These are phyloP conservation scores for Hirsutella minnesotensis DNA, from an alignment of 2,329 filamentous ascomycete genomes.

Conservation along the genomic window DNA sequence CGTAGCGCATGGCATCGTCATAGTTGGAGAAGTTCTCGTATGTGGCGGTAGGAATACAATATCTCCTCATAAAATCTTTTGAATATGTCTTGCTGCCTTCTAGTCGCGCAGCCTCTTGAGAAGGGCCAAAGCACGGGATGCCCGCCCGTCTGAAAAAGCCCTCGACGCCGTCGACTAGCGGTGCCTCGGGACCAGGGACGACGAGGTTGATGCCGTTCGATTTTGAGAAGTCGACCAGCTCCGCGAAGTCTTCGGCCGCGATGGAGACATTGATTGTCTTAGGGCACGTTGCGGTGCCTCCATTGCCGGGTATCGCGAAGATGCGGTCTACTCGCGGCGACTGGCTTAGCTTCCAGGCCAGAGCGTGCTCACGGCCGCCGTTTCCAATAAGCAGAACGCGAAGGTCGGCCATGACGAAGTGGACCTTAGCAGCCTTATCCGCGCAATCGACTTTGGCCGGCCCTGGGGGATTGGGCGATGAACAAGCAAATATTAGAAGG, in stretches of 20 bases:
- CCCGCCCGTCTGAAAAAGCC: conserved; percentile 65
- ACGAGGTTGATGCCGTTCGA: conserved; percentile 68
- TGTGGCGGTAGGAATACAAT: conserved; percentile 79
- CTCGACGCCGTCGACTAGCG: conserved; percentile 84
- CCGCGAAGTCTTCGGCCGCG: conserved; percentile 64
- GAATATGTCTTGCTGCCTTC: conserved; percentile 96
- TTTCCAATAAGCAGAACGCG: conserved; percentile 82
- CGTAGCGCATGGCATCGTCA: conserved; percentile 58
- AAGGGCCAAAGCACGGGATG: conserved; percentile 78
- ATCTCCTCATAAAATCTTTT: conserved; percentile 93
- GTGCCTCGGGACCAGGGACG: conserved; percentile 82
- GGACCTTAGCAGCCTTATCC: too few species aligned
- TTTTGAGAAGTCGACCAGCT: conserved; percentile 63
- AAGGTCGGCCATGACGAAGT: conserved; percentile 26
- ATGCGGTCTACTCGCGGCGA: conserved; percentile 70
- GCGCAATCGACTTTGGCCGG: too few species aligned
- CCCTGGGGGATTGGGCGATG: too few species aligned
- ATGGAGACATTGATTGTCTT: conserved; percentile 67
- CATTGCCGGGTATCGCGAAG: conserved; percentile 65
- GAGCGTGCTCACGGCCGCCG: conserved; percentile 85
- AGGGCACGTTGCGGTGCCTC: conserved; percentile 61
- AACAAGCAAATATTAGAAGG: too few species aligned
- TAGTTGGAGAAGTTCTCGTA: conserved; percentile 84
- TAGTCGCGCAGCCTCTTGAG: conserved; percentile 72
- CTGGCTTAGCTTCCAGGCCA: conserved; percentile 87